These are phyloP conservation scores for Leccinum subrobustum DNA, from an alignment of 1,284 basidiomycete species.

Conservation along the genomic window DNA sequence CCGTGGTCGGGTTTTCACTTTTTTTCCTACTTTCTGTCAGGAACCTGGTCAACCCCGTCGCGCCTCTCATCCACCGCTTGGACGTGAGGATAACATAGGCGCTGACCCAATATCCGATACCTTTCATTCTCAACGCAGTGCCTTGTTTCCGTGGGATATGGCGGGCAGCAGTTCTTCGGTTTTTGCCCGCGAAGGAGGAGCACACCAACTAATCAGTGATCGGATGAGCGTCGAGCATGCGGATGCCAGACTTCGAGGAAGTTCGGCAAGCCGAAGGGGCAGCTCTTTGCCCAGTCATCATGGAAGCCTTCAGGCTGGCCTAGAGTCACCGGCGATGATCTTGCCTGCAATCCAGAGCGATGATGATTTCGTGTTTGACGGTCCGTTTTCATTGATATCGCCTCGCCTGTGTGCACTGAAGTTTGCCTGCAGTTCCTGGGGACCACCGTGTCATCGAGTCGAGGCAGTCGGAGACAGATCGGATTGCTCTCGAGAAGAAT, in stretches of 20 bases:
- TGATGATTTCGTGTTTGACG: conserved; percentile 65
- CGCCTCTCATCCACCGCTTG: conserved; percentile 51
- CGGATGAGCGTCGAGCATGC: conserved; percentile 48
- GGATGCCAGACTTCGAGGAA: conserved; percentile 52
- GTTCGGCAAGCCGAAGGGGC: conserved; percentile 48
- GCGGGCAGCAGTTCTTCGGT: conserved; percentile 65
- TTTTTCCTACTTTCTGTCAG: conserved; percentile 35
- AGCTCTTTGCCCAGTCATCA: conserved; percentile 52
- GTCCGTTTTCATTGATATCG: conserved; percentile 34
- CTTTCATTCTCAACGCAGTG: conserved; percentile 59
- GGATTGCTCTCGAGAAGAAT: conserved; percentile 64
- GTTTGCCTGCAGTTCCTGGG: conserved; percentile 30
- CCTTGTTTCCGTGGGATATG: conserved; percentile 80
- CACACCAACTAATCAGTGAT: conserved; percentile 43
- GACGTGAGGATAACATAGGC: conserved; percentile 47
- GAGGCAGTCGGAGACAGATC: conserved; percentile 53
- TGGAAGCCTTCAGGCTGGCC: conserved; percentile 40
- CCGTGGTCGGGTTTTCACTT: conserved; percentile 6
- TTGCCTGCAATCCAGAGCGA: conserved; percentile 43
- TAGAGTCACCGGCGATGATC: conserved; percentile 48
- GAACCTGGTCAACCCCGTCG: conserved; percentile 77
- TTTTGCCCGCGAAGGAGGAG: conserved; percentile 35
- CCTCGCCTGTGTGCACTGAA: conserved; percentile 3
- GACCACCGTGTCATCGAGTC: conserved; percentile 40
- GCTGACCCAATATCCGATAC: conserved; percentile 41